A percentile compares a stretch with the other conserved stretches of the same genome.
These are phyloP conservation scores for Trametes coccinea DNA, from an alignment of 768 basidiomycete species.

Conservation along the genomic window DNA sequence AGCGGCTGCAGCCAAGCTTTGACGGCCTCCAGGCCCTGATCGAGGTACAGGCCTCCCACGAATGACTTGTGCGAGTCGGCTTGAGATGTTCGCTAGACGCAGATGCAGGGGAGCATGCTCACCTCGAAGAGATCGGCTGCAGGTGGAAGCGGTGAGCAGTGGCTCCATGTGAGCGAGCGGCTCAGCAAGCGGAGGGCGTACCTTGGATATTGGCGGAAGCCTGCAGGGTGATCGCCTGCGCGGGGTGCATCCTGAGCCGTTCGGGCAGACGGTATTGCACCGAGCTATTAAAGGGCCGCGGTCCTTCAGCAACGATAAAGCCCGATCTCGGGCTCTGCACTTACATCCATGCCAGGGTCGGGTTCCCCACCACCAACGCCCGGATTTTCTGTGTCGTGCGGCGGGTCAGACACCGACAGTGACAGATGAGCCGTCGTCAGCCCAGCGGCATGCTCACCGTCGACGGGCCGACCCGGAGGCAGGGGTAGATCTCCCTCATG, in stretches of 20 bases:
- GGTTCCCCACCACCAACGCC: slow-evolving; percentile 71
- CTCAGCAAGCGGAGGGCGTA: slow-evolving; percentile 22
- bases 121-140: slow-evolving; percentile 83
- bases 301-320: slow-evolving; percentile 15
- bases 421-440: no score
- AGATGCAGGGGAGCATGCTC: slow-evolving; percentile 13
- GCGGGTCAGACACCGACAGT: not conserved
- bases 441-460: slow-evolving; percentile 50
- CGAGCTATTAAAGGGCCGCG: slow-evolving; percentile 48
- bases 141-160: slow-evolving; percentile 5
- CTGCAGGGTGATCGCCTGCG: slow-evolving; percentile 70
- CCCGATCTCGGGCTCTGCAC: no score
- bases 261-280: slow-evolving; percentile 64
- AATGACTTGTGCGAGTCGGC: slow-evolving; percentile 51
- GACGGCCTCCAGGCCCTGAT: slow-evolving; percentile 61
- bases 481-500: slow-evolving; percentile 63
- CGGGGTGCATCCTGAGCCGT: slow-evolving; percentile 61
- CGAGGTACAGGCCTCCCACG: slow-evolving; percentile 74
- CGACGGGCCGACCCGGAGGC: slow-evolving; percentile 73
- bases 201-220: slow-evolving; percentile 76
- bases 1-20: slow-evolving; percentile 61
- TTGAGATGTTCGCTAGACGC: not conserved
- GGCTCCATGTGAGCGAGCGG: slow-evolving; percentile 4
- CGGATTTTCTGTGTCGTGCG: slow-evolving; percentile 64
- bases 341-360: slow-evolving; percentile 71